These are phyloP conservation scores for thale cress (Arabidopsis thaliana) DNA, from an alignment of 345 rosid genomes.

Conservation along the genomic window DNA sequence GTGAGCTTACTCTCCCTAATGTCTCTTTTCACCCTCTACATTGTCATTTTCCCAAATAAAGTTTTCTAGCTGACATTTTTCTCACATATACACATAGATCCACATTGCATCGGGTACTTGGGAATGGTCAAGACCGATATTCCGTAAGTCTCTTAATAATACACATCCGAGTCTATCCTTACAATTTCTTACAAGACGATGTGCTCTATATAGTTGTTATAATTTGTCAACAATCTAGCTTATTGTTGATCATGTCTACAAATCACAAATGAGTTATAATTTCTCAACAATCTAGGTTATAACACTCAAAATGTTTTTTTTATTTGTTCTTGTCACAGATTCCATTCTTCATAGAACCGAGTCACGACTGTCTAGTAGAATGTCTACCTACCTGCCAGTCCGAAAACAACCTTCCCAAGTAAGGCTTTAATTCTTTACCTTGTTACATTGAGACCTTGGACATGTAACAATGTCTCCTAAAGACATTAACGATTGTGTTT, in stretches of 20 bases:
- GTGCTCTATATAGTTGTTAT: too few species aligned
- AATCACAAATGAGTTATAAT: background rate
- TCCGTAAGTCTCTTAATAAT: conserved; percentile 54
- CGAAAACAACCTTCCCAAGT: conserved; percentile 72
- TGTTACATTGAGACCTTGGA: background rate
- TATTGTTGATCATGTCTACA: too few species aligned
- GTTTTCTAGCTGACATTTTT: background rate
- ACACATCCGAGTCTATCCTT: background rate
- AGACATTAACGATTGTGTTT: background rate
- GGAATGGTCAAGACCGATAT: conserved; percentile 71
- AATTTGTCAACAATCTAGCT: too few species aligned
- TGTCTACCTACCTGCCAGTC: conserved; percentile 88
- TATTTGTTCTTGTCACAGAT: conserved; percentile 45
- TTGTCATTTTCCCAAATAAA: background rate
- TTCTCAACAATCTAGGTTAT: too few species aligned
- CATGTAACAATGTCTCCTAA: background rate
- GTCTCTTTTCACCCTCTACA: background rate
- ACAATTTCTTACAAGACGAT: too few species aligned
- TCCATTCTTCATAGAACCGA: conserved; percentile 74
- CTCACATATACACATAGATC: conserved; percentile 53
- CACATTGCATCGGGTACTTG: conserved; percentile 82
- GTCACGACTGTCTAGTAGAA: conserved; percentile 76
- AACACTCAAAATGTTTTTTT: too few species aligned
- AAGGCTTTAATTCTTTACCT: conserved; percentile 38
- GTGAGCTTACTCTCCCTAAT: background rate